Evolutionary conservation across 2,329 filamentous ascomycete genomes (phyloP).

Genomic region (Rhynchosporium graminicola): DNA sequence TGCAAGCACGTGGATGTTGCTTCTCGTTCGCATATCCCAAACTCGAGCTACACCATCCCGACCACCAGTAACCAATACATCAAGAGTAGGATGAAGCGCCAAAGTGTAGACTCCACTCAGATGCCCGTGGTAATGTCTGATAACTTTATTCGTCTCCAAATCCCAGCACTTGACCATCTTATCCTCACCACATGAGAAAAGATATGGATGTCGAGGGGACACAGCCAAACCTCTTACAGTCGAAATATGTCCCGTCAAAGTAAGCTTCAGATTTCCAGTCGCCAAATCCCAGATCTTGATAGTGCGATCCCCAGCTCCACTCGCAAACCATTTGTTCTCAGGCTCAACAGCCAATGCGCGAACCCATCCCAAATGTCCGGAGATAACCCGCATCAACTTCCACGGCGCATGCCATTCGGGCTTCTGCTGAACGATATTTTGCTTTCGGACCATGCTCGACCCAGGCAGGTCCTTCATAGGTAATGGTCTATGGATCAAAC

Average conservation of each 20-base stretch:
- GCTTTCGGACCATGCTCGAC: constrained; percentile 60
- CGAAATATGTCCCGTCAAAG: constrained; percentile 91
- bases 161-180: constrained; percentile 99
- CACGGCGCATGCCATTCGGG: constrained; percentile 98
- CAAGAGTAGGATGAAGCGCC: constrained; percentile 88
- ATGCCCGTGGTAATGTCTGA: constrained; percentile 96
- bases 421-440: constrained; percentile 65
- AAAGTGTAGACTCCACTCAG: constrained; percentile 94
- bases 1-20: constrained; percentile 89
- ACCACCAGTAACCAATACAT: constrained; percentile 92
- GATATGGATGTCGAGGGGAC: constrained; percentile 89
- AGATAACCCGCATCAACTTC: constrained; percentile 98
- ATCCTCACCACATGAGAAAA: constrained; percentile 97
- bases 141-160: constrained; percentile 98
- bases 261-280: constrained; percentile 79
- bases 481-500: constrained; percentile 57
- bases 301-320: constrained; percentile 89
- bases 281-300: constrained; percentile 99
- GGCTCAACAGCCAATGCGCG: constrained; percentile 87
- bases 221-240: constrained; percentile 91
- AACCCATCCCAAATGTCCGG: constrained; percentile 95
- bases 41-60: constrained; percentile 92
- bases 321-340: constrained; percentile 96
- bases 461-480: constrained; percentile 51
- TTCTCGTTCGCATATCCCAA: constrained; percentile 97